Evolutionary conservation across 192 early-diverging fungal genomes (phyloP).

Genomic region (Paraglomus occultum): DNA sequence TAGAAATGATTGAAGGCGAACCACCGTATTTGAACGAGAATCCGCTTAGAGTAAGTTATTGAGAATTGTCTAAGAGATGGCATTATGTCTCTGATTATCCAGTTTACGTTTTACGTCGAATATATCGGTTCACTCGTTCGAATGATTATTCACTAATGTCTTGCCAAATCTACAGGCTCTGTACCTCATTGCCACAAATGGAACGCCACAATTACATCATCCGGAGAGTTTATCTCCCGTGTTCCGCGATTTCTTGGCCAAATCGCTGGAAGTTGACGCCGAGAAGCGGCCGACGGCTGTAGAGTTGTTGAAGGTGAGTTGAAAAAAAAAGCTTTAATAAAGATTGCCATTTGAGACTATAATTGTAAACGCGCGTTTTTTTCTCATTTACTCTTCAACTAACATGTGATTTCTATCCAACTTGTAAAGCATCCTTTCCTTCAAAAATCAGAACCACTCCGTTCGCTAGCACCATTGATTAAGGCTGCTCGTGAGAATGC

Average conservation of each 20-base stretch:
- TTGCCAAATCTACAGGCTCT: conserved; percentile 55
- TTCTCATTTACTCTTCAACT: too few species aligned
- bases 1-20: conserved; percentile 97
- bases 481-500: conserved; percentile 63
- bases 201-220: conserved; percentile 87
- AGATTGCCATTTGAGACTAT: too few species aligned
- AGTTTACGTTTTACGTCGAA: neutral
- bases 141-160: neutral
- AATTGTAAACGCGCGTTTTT: too few species aligned
- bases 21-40: conserved; percentile 96
- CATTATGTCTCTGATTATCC: neutral
- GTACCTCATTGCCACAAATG: conserved; percentile 95
- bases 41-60: conserved; percentile 61
- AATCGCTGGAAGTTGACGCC: conserved; percentile 79
- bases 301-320: conserved; percentile 57
- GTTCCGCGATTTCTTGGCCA: conserved; percentile 84
- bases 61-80: neutral
- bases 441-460: conserved; percentile 76
- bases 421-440: conserved; percentile 74
- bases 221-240: conserved; percentile 72
- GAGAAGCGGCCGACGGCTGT: conserved; percentile 76
- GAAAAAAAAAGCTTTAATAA: too few species aligned
- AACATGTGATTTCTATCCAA: too few species aligned
- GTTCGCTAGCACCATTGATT: conserved; percentile 80
- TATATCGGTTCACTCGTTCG: too few species aligned